Evolutionary conservation across 1,139 yeast genomes (phyloP), one percentile per base, ranked within the genome.

Genomic region (Kodamaea anthophila): DNA sequence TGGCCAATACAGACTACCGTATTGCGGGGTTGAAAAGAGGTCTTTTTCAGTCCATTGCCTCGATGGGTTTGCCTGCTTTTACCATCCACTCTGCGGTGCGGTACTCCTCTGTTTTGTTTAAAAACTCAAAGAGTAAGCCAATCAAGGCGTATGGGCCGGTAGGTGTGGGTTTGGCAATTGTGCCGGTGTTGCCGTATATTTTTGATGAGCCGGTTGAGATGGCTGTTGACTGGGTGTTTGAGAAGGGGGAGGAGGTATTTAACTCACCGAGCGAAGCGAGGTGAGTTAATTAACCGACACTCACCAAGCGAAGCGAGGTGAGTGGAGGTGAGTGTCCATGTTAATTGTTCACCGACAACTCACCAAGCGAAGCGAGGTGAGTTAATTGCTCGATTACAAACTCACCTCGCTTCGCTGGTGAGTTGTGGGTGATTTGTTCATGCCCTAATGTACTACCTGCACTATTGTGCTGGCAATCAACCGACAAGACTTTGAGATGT

Each of bases 41-140:
- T 5, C 47, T 83, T 23, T 84, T 84, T 61, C 94, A 84, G 54
- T 68, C 83, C 40, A 61, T 84, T 41, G 94, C 94, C 2, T 77
- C 86, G 23, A 84, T 84, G 94, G 93, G 85, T 9, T 65, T 84
- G 31, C 94, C 94, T 4, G 94, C 94, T 2, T 77, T 83, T 51
- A 84, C 94, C 4, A 84, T 84, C 46, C 94, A 84, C 52, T 68
- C 82, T 8, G 70, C 86, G 2, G 94, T 84, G 26, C 67, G 81
- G 44, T 81, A 81, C 49, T 74, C 87, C 2, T 77, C 85, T 3
- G 43, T 55, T 18, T 54, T 77, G 23, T 70, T 75, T 51, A 70
- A 72, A 42, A 77, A 70, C 47, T 52, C 67, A 10, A 43, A 47
- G 6, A 37, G 43, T 24, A 56, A 55, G 38, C 36, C 54, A 3